Percentiles rank a stretch among this genome's conserved stretches.
Evolutionary conservation across 2,329 filamentous ascomycete genomes (phyloP).

Genomic region (Microascus cirrosus): DNA sequence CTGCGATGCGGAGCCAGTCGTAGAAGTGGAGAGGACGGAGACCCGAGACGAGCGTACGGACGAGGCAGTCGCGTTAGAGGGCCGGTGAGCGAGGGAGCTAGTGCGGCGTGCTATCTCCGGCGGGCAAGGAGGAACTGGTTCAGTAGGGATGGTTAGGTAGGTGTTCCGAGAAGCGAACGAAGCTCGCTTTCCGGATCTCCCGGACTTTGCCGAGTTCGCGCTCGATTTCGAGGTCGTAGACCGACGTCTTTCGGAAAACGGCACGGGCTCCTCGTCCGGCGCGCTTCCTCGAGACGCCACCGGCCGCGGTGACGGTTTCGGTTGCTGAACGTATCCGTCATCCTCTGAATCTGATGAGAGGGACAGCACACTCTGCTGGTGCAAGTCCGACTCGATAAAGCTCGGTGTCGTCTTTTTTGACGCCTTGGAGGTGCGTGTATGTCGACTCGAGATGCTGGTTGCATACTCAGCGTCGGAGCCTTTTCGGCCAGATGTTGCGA

Average conservation of each 20-base stretch:
- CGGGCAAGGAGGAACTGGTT: not conserved
- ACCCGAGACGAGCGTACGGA: conserved; percentile 15
- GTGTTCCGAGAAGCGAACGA: conserved; percentile 28
- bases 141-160: conserved; percentile 27
- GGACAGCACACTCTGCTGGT: conserved; percentile 43
- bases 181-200: conserved; percentile 22
- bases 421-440: conserved; percentile 42
- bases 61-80: conserved; percentile 5
- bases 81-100: conserved; percentile 15
- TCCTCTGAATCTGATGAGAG: conserved; percentile 49
- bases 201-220: conserved; percentile 7
- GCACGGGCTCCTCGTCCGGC: not conserved
- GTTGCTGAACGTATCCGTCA: conserved; percentile 18
- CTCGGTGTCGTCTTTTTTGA: conserved; percentile 36
- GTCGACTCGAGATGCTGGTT: conserved; percentile 42
- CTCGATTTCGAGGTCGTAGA: conserved; percentile 14
- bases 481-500: not conserved
- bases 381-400: conserved; percentile 37
- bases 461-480: conserved; percentile 23
- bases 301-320: not conserved
- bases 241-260: conserved; percentile 1
- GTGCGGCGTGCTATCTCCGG: conserved; percentile 7
- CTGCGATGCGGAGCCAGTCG: conserved; percentile 12
- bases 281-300: not conserved
- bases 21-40: conserved; percentile 20